Percentiles rank a stretch among this genome's conserved stretches.
Conservation (phyloP, 2,329 filamentous ascomycete species). For the Talaromyces marneffei region DNA sequence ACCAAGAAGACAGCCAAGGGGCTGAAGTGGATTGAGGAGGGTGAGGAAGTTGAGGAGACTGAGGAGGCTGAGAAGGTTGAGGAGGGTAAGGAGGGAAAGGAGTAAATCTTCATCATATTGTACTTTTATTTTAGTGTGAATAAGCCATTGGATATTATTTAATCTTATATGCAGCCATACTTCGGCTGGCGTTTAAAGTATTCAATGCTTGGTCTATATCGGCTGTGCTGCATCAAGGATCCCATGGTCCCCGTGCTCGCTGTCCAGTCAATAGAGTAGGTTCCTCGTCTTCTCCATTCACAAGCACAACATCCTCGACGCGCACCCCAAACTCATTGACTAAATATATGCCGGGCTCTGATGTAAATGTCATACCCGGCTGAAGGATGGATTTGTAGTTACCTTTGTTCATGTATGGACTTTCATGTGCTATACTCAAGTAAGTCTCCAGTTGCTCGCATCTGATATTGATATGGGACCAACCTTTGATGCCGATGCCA, state of each 20-base stretch:
- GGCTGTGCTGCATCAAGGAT: conserved; percentile 34
- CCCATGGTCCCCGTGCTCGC: conserved; percentile 49
- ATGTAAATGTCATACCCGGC: conserved; percentile 58
- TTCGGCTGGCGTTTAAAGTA: not conserved
- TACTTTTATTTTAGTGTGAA: not conserved
- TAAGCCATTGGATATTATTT: not conserved
- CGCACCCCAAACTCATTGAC: conserved; percentile 56
- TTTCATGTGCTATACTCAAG: conserved; percentile 47
- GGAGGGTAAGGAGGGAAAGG: not conserved
- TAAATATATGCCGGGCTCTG: conserved; percentile 59
- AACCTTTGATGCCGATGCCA: conserved; percentile 59
- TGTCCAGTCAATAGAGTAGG: conserved; percentile 50
- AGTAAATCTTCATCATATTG: not conserved
- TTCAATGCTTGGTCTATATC: not conserved
- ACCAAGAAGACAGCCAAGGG: conserved; percentile 46
- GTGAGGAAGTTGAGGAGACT: too few relatives aligned
- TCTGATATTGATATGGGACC: not conserved
- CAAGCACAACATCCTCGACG: conserved; percentile 58
- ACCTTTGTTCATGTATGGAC: conserved; percentile 59
- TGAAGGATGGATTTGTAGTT: conserved; percentile 46
- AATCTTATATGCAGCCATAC: not conserved
- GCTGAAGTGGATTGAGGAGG: conserved; percentile 24
- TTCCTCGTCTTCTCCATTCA: conserved; percentile 46
- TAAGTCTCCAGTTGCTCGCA: not conserved
- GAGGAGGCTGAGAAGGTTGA: too few relatives aligned